phyloP scores from a whole-genome alignment of 2,329 filamentous ascomycete species.

The Ascochyta fabae region DNA sequence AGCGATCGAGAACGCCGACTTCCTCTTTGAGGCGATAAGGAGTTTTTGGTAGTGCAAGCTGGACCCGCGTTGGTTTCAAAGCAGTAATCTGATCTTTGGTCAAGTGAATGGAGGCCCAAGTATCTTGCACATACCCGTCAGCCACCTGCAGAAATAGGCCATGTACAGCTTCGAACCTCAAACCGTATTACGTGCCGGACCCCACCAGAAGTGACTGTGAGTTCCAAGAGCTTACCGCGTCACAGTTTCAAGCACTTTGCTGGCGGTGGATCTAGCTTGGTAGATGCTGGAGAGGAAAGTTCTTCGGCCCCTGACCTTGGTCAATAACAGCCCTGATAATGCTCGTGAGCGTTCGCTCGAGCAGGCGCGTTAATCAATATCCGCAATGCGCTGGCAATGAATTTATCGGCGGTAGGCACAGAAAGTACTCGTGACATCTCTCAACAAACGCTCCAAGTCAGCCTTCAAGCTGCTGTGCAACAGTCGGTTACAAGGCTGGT shows the following conservation, averaged over 20 bases:
- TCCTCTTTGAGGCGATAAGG: neutral
- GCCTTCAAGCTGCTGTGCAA: slow-evolving; percentile 28
- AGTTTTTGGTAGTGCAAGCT: neutral
- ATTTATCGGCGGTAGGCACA: neutral
- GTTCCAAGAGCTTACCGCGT: neutral
- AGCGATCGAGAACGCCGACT: neutral
- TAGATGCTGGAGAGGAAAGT: neutral
- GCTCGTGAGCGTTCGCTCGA: slow-evolving; percentile 6
- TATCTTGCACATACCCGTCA: neutral
- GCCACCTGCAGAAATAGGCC: neutral
- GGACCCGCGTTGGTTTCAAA: neutral
- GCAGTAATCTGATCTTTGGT: neutral
- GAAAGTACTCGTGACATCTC: neutral
- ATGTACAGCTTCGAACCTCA: neutral
- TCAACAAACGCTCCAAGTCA: slow-evolving; percentile 10
- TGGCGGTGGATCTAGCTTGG: neutral
- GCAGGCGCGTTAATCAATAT: neutral
- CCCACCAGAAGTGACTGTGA: neutral
- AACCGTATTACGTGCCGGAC: neutral
- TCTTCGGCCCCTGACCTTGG: neutral
- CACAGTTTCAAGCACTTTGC: neutral
- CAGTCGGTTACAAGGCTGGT: slow-evolving; percentile 17
- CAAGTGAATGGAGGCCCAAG: neutral
- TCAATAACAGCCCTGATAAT: neutral
- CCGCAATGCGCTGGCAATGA: neutral